phyloP scores from a whole-genome alignment of 371 early-diverging fungal genomes.

The Mortierella sp. region DNA sequence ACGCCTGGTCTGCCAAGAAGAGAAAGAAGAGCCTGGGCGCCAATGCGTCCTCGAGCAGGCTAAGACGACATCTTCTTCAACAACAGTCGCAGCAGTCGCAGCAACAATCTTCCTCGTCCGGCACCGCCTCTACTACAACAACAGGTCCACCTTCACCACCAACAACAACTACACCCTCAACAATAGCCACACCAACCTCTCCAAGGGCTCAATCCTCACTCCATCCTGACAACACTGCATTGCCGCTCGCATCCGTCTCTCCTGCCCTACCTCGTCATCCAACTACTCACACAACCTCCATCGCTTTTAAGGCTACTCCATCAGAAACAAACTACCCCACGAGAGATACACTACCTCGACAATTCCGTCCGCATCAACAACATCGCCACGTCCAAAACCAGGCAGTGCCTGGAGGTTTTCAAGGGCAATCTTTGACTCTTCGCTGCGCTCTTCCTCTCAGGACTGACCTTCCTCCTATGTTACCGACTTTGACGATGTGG shows the following conservation, averaged over 20 bases:
- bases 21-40: constrained; percentile 25
- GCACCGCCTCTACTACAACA: neutral
- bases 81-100: neutral
- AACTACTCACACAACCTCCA: neutral
- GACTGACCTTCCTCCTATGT: constrained; percentile 14
- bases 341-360: neutral
- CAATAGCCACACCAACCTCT: neutral
- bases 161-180: neutral
- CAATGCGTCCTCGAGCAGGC: constrained; percentile 15
- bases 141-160: constrained; percentile 1
- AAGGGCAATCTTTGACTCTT: constrained; percentile 25
- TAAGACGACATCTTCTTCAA: neutral
- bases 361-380: neutral
- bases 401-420: constrained; percentile 27
- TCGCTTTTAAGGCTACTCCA: neutral
- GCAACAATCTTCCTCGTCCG: neutral
- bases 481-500: constrained; percentile 36
- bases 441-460: neutral
- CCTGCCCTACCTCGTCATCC: constrained; percentile 17
- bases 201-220: neutral
- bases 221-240: neutral
- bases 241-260: constrained; percentile 4
- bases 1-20: constrained; percentile 48
- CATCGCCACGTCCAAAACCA: neutral
- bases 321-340: neutral